A percentile compares a stretch with the other conserved stretches of the same genome.
Conservation (phyloP, 2,329 filamentous ascomycete genomes). For the Apiospora saccharicola region DNA sequence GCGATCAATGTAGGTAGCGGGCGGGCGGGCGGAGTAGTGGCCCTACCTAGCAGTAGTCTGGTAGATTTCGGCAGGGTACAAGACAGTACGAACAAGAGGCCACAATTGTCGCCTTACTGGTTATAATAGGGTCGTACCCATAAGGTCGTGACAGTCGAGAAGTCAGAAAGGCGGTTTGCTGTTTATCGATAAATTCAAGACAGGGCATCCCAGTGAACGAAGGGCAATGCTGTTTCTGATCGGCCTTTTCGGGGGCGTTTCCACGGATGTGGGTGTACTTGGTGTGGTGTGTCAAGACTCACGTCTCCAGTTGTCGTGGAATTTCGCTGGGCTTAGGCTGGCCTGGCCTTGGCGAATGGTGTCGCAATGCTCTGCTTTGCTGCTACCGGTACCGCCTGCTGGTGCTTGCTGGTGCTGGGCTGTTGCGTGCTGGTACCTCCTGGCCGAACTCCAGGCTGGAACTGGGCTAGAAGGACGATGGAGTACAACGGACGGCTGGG, state of each 20-base stretch:
- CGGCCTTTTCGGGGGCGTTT: conserved; percentile 15
- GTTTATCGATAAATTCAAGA: conserved; percentile 19
- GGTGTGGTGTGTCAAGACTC: not conserved
- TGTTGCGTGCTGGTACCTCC: not conserved
- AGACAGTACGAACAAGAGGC: conserved; percentile 1
- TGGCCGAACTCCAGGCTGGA: not conserved
- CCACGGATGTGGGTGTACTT: not conserved
- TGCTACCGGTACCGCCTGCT: no score
- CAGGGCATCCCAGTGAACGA: conserved; percentile 19
- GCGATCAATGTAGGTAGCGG: conserved; percentile 1
- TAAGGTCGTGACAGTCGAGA: not conserved
- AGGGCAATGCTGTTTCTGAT: conserved; percentile 21
- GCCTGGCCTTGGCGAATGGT: not conserved
- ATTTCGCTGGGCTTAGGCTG: not conserved
- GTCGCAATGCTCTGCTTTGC: not conserved
- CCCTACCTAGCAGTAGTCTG: not conserved
- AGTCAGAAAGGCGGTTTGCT: not conserved
- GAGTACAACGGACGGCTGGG: conserved; percentile 13
- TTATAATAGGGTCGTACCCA: not conserved
- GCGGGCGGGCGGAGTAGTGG: not conserved
- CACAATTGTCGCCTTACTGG: conserved; percentile 9
- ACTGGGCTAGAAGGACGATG: conserved; percentile 17
- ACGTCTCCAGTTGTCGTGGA: no score
- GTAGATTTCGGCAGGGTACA: not conserved
- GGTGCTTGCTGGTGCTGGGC: not conserved